Evolutionary conservation across 1,284 basidiomycete genomes (phyloP), one percentile per base, ranked within the genome.

Genomic region (Malassezia sp.): DNA sequence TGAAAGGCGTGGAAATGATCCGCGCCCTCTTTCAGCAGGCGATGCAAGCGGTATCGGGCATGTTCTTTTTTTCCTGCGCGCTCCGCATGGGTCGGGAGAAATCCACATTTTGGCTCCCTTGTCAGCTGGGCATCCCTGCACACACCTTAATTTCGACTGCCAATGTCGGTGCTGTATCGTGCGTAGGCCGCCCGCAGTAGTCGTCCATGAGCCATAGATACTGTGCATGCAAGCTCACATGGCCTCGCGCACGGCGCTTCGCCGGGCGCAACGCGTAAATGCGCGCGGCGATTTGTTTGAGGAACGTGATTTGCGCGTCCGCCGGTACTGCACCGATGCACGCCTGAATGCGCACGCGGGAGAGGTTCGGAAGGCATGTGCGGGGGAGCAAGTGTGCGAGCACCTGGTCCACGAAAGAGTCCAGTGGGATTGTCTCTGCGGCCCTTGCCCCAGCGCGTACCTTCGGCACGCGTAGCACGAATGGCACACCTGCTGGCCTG

Each of bases 61-160:
- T 32, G 15, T n/a, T 14, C n/a, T n/a, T n/a, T n/a, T n/a, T n/a
- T n/a, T n/a, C n/a, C n/a, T n/a, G n/a, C n/a, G n/a, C n/a, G n/a
- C n/a, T n/a, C n/a, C n/a, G n/a, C n/a, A n/a, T n/a, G n/a, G n/a
- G n/a, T n/a, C n/a, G n/a, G 29, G 5, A 50, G 9, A 28, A 35
- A 45, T 22, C 48, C 48, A 24, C 42, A 44, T 21, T 50, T 50
- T 5, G 48, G 48, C 42, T 49, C 5, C 5, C 8, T 5, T n/a
- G 27, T 39, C 9, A 39, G 27, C n/a, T 10, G 27, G n/a, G 17
- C 7, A 21, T 7, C 22, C 8, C 18, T 10, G 9, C 8, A 23
- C 42, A n/a, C 18, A 43, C 42, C 24, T 45, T 50, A 17, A 50
- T 50, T 27, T 50, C 48, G 14, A 45, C 40, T 9, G 45, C 37